These are phyloP conservation scores for Fusarium euwallaceae DNA, from an alignment of 2,329 filamentous ascomycete genomes.

Conservation along the genomic window DNA sequence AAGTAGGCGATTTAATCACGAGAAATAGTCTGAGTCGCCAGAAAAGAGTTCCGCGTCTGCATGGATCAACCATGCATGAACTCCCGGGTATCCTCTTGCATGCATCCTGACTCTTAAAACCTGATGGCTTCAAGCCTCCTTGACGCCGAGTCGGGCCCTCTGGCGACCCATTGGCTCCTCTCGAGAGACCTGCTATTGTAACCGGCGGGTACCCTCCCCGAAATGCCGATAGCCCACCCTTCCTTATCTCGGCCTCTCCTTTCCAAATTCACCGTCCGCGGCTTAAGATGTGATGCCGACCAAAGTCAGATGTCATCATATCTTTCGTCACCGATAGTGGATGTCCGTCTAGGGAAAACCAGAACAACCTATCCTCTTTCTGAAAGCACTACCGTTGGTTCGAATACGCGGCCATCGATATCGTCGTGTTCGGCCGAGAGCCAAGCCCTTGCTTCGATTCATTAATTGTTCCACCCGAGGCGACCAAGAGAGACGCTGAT, in stretches of 20 bases:
- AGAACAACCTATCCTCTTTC: not conserved
- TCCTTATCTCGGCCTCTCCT: not conserved
- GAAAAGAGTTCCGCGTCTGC: not conserved
- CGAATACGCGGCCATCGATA: not conserved
- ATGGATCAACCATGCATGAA: constrained; percentile 8
- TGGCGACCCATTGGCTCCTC: not conserved
- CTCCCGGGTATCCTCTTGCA: not conserved
- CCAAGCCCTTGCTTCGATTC: not conserved
- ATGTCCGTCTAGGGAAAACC: not conserved
- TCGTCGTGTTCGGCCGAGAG: not conserved
- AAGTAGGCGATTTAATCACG: not conserved
- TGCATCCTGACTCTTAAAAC: not conserved
- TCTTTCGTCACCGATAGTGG: not conserved
- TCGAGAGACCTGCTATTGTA: not conserved
- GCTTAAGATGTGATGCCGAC: not conserved
- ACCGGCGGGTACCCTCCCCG: not conserved
- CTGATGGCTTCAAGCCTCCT: not conserved
- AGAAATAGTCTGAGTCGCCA: not conserved
- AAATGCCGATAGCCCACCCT: not conserved
- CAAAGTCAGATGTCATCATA: not conserved
- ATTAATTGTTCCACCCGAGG: not conserved
- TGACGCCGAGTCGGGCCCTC: not conserved
- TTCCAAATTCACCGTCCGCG: not conserved
- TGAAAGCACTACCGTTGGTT: not conserved
- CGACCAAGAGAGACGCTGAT: not conserved